Evolutionary conservation across 495 filamentous ascomycete species (phyloP).

Genomic region (Aspergillus biplanus): DNA sequence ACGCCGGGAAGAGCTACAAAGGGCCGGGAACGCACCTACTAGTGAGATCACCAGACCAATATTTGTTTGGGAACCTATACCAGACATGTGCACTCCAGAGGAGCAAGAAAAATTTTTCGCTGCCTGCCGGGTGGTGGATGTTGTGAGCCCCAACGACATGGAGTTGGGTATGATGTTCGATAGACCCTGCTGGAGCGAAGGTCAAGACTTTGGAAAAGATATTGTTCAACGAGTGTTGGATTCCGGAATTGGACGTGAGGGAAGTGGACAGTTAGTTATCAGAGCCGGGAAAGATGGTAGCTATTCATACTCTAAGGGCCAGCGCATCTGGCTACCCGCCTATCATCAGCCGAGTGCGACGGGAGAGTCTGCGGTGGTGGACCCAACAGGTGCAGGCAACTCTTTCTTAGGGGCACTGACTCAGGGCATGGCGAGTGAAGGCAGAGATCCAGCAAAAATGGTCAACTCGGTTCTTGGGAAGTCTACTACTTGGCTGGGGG

Average conservation of each 20-base stretch:
- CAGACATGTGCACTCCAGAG: constrained; percentile 78
- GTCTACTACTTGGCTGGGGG: constrained; percentile 38
- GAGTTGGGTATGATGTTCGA: constrained; percentile 84
- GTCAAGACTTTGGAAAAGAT: constrained; percentile 49
- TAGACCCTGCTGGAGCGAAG: constrained; percentile 55
- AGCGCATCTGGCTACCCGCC: constrained; percentile 56
- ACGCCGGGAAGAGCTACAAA: constrained; percentile 43
- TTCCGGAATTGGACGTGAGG: constrained; percentile 49
- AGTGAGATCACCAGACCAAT: constrained; percentile 55
- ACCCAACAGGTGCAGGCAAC: constrained; percentile 97
- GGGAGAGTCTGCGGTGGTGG: constrained; percentile 62
- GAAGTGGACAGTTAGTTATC: constrained; percentile 54
- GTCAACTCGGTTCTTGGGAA: constrained; percentile 39
- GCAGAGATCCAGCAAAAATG: constrained; percentile 39
- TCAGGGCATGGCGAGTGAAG: constrained; percentile 68
- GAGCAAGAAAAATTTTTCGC: constrained; percentile 74
- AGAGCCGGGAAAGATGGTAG: constrained; percentile 63
- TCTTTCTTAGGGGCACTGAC: constrained; percentile 85
- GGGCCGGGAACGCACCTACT: constrained; percentile 30
- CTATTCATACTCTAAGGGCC: constrained; percentile 47
- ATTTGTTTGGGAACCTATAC: constrained; percentile 95
- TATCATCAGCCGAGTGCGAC: constrained; percentile 51
- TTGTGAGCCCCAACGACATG: constrained; percentile 86
- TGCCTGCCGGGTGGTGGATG: constrained; percentile 72
- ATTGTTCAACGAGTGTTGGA: constrained; percentile 62